Conservation (phyloP, 495 filamentous ascomycete genomes). For the Pyrenopolyporus hunteri region DNA sequence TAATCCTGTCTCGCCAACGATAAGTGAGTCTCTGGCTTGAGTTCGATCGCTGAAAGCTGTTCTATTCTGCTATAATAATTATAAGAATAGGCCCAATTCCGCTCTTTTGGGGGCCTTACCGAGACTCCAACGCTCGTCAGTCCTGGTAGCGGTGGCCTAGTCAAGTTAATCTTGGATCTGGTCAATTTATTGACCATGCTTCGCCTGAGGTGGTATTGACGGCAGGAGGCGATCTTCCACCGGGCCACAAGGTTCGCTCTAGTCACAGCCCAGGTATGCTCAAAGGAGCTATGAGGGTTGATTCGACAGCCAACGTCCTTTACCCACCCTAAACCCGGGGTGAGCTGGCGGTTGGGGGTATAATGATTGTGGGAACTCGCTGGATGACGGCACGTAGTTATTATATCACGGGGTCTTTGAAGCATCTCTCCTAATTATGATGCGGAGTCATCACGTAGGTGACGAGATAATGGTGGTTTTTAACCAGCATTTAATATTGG, state of each 20-base stretch:
- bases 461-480: constrained; percentile 16
- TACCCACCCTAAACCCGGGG: constrained; percentile 7
- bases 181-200: constrained; percentile 41
- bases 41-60: neutral
- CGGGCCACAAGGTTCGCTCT: constrained; percentile 29
- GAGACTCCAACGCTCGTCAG: constrained; percentile 24
- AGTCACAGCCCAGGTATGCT: constrained; percentile 30
- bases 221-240: constrained; percentile 30
- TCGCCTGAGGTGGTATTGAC: constrained; percentile 32
- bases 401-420: constrained; percentile 38
- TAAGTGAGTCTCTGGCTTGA: constrained; percentile 5
- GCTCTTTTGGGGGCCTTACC: constrained; percentile 29
- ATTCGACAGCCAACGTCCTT: constrained; percentile 8
- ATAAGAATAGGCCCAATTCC: constrained; percentile 22
- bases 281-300: constrained; percentile 16
- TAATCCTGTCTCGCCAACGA: constrained; percentile 6
- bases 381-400: constrained; percentile 7
- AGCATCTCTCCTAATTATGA: constrained; percentile 41
- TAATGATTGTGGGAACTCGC: constrained; percentile 22
- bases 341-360: constrained; percentile 8
- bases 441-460: constrained; percentile 40
- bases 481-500: constrained; percentile 39
- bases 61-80: constrained; percentile 19
- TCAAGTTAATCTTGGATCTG: constrained; percentile 18
- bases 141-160: constrained; percentile 17